Evolutionary conservation across 768 basidiomycete genomes (phyloP).

Genomic region (Myochromella boudieri): DNA sequence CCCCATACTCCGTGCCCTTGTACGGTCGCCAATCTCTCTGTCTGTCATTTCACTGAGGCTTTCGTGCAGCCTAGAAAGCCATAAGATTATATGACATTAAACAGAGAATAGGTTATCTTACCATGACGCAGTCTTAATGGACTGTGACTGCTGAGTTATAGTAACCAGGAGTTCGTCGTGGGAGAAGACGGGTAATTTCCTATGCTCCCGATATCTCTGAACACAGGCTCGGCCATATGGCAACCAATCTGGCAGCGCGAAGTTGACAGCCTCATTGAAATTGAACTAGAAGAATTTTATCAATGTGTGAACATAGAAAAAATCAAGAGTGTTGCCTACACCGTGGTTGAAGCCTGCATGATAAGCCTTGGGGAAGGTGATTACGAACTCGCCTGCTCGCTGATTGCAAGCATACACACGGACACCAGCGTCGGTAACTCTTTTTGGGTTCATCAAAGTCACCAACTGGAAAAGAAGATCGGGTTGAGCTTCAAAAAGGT

Average conservation of each 20-base stretch:
- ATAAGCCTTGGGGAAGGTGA: conserved; percentile 97
- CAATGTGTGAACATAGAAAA: conserved; percentile 14
- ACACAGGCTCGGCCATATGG: conserved; percentile 86
- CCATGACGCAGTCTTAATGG: conserved; percentile 93
- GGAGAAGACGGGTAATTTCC: conserved; percentile 95
- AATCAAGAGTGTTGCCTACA: conserved; percentile 46
- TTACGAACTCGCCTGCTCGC: conserved; percentile 94
- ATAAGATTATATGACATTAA: not conserved
- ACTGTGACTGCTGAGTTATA: conserved; percentile 93
- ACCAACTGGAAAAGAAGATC: conserved; percentile 97
- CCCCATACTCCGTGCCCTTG: conserved; percentile 55
- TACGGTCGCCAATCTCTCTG: conserved; percentile 73
- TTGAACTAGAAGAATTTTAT: conserved; percentile 64
- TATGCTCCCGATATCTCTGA: conserved; percentile 83
- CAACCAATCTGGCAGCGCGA: conserved; percentile 95
- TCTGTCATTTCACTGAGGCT: conserved; percentile 87
- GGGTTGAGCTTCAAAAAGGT: conserved; percentile 96
- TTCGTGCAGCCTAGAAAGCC: conserved; percentile 67
- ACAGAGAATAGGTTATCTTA: conserved; percentile 32
- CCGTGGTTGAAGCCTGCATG: conserved; percentile 99
- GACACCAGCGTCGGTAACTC: conserved; percentile 85
- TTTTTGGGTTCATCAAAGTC: conserved; percentile 93
- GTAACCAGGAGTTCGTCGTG: conserved; percentile 97
- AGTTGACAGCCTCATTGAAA: conserved; percentile 99
- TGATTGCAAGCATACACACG: conserved; percentile 95